phyloP scores from a whole-genome alignment of 495 filamentous ascomycete genomes.

The Poronia punctata region DNA sequence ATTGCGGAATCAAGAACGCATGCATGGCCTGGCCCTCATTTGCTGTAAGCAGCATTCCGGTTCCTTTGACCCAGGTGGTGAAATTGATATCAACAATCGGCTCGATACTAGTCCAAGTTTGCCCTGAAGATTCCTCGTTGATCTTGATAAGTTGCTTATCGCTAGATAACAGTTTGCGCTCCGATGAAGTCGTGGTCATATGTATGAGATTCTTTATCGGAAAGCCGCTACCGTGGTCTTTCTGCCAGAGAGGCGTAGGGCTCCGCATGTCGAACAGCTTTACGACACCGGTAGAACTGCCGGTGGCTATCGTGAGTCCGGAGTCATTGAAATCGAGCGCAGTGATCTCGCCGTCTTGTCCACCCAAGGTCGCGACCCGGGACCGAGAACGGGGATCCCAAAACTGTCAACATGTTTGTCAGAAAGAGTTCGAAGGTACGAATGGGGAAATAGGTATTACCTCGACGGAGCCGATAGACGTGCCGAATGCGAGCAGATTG shows the following conservation, averaged over 20 bases:
- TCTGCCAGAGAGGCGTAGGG: conserved; percentile 73
- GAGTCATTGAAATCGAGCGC: conserved; percentile 79
- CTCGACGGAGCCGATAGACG: conserved; percentile 90
- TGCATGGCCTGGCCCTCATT: conserved; percentile 93
- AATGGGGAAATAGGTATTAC: neutral
- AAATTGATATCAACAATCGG: conserved; percentile 90
- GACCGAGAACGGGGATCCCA: conserved; percentile 84
- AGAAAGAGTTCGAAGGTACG: neutral
- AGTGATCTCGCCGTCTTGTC: conserved; percentile 67
- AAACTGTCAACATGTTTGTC: conserved; percentile 36
- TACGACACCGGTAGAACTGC: conserved; percentile 80
- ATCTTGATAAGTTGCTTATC: conserved; percentile 97
- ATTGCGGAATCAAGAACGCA: conserved; percentile 84
- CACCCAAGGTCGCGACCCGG: conserved; percentile 67
- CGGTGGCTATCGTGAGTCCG: conserved; percentile 81
- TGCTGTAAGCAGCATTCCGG: conserved; percentile 82
- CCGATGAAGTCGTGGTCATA: conserved; percentile 67
- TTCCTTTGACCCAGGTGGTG: conserved; percentile 80
- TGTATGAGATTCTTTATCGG: conserved; percentile 81
- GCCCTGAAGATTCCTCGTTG: conserved; percentile 75
- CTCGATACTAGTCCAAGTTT: conserved; percentile 90
- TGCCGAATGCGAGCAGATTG: conserved; percentile 88
- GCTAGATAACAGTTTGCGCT: conserved; percentile 82
- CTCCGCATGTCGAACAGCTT: conserved; percentile 90
- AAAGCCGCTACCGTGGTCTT: conserved; percentile 95